Evolutionary conservation across 495 filamentous ascomycete genomes (phyloP).

Genomic region (Pseudotulostoma volvatum): DNA sequence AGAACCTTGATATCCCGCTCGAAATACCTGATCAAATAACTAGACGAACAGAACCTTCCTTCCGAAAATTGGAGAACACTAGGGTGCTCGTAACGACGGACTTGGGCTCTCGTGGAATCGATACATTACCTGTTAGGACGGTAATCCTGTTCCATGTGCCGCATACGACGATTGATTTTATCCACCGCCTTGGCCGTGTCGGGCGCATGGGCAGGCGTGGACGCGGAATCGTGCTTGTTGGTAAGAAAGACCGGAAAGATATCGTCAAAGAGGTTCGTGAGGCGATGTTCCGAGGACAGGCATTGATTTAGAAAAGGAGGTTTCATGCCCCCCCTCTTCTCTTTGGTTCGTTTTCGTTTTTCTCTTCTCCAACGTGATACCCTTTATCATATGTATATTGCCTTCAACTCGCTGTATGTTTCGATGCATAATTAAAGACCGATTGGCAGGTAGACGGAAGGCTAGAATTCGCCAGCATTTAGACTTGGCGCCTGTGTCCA

Average conservation of each 20-base stretch:
- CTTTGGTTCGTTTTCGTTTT: too few relatives aligned
- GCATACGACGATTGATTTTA: constrained; percentile 91
- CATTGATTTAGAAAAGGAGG: constrained; percentile 59
- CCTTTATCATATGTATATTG: too few relatives aligned
- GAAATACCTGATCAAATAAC: constrained; percentile 11
- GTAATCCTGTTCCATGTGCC: constrained; percentile 92
- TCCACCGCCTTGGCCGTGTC: constrained; percentile 80
- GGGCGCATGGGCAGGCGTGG: constrained; percentile 88
- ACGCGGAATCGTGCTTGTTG: constrained; percentile 75
- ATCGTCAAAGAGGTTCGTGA: constrained; percentile 84
- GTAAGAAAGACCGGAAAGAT: constrained; percentile 75
- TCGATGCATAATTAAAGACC: too few relatives aligned
- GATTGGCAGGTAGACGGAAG: too few relatives aligned
- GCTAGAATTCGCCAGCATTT: too few relatives aligned
- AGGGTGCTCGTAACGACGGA: constrained; percentile 92
- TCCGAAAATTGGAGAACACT: constrained; percentile 42
- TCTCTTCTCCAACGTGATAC: too few relatives aligned
- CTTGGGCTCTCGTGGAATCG: constrained; percentile 79
- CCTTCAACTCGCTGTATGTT: too few relatives aligned
- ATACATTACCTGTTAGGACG: constrained; percentile 80
- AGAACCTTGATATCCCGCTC: constrained; percentile 20
- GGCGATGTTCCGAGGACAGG: constrained; percentile 83
- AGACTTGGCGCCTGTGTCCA: too few relatives aligned
- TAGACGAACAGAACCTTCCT: constrained; percentile 1
- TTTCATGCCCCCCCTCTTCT: too few relatives aligned